These are phyloP conservation scores for Fusarium albidum DNA, from an alignment of 2,329 filamentous ascomycete genomes.

Conservation along the genomic window DNA sequence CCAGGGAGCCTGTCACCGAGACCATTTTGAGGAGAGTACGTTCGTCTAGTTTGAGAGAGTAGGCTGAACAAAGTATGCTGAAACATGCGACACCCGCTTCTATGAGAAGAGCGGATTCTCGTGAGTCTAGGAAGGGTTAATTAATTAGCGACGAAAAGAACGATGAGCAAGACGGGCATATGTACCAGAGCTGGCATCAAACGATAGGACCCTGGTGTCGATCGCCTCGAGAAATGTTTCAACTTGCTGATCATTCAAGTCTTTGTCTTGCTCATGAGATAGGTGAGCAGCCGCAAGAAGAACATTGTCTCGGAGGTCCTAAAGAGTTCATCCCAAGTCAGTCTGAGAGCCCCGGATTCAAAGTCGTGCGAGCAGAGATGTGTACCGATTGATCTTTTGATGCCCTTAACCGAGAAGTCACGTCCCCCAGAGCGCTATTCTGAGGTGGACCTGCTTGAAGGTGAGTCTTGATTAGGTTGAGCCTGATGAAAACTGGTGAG, in stretches of 20 bases:
- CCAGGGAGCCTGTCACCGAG: conserved; percentile 43
- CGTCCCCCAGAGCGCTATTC: neutral
- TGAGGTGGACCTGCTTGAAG: neutral
- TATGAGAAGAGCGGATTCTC: conserved; percentile 10
- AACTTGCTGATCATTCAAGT: neutral
- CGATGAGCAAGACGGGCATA: neutral
- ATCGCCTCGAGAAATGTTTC: neutral
- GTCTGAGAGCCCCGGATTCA: neutral
- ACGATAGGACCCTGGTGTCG: conserved; percentile 1
- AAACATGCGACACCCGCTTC: conserved; percentile 44
- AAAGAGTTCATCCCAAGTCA: conserved; percentile 1
- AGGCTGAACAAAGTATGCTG: conserved; percentile 29
- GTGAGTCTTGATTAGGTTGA: neutral
- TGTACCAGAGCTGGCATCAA: conserved; percentile 8
- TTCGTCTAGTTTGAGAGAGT: conserved; percentile 15
- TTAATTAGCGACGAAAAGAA: neutral
- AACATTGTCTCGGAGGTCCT: conserved; percentile 15
- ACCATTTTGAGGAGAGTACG: conserved; percentile 43
- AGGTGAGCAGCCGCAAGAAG: conserved; percentile 8
- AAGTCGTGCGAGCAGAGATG: neutral
- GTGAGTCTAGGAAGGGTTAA: conserved; percentile 2
- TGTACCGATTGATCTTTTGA: neutral
- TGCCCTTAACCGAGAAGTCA: neutral
- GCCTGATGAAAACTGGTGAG: no score
- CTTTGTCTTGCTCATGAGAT: neutral